These are phyloP conservation scores for Lasiodiplodia citricola DNA, from an alignment of 2,329 filamentous ascomycete species.

Conservation along the genomic window DNA sequence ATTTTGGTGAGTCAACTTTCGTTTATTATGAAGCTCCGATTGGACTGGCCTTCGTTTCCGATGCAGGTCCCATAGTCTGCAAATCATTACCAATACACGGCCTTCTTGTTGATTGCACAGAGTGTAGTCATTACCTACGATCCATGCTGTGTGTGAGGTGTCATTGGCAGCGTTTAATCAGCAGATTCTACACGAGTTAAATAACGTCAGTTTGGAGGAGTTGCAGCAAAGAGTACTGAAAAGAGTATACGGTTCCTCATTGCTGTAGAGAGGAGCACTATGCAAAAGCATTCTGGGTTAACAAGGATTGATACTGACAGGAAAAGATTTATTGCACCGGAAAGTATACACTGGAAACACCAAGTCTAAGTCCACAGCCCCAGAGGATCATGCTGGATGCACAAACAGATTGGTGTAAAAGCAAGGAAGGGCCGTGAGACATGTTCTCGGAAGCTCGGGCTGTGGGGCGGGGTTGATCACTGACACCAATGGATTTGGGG, in stretches of 20 bases:
- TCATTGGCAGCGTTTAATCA: not conserved
- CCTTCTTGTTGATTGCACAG: not conserved
- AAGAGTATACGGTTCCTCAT: not conserved
- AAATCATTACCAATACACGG: not conserved
- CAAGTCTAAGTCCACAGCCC: not conserved
- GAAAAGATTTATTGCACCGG: not conserved
- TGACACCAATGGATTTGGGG: not conserved
- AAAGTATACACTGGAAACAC: not conserved
- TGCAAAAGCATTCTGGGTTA: too few species aligned
- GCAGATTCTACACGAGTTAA: not conserved
- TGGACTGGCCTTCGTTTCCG: not conserved
- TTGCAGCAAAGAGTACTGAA: not conserved
- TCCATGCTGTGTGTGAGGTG: not conserved
- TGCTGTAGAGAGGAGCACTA: not conserved
- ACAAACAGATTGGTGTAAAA: not conserved
- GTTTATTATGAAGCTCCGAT: not conserved
- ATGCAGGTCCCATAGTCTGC: not conserved
- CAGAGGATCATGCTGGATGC: not conserved
- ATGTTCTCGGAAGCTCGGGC: not conserved
- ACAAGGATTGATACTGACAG: not conserved
- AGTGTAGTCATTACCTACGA: not conserved
- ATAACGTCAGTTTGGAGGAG: not conserved
- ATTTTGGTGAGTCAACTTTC: too few species aligned
- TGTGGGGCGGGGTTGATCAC: not conserved
- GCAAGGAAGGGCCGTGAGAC: not conserved